phyloP scores from a whole-genome alignment of 306 rosid species.

The Sesbania bispinosa region DNA sequence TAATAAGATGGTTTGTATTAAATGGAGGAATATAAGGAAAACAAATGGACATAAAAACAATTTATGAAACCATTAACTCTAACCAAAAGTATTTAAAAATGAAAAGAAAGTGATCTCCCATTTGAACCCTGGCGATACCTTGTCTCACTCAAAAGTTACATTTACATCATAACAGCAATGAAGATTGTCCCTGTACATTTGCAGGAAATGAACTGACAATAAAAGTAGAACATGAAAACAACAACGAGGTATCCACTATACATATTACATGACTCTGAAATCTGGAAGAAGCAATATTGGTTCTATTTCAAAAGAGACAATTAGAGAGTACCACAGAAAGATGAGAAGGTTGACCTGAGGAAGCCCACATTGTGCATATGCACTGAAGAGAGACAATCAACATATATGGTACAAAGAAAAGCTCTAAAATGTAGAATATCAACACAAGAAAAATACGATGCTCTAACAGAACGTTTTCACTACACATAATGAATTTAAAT shows the following conservation, averaged over 20 bases:
- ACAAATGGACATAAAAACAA: slow-evolving; percentile 26
- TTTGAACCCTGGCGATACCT: slow-evolving; percentile 73
- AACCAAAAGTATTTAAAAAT: slow-evolving; percentile 23
- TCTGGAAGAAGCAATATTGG: slow-evolving; percentile 29
- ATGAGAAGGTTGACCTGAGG: slow-evolving; percentile 41
- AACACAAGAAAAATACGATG: slow-evolving; percentile 38
- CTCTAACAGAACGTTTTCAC: slow-evolving; percentile 39
- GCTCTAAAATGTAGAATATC: slow-evolving; percentile 41
- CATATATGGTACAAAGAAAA: slow-evolving; percentile 41
- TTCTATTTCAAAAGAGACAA: slow-evolving; percentile 35
- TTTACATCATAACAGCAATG: slow-evolving; percentile 88
- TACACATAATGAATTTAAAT: slow-evolving; percentile 38
- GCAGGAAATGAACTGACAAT: slow-evolving; percentile 54
- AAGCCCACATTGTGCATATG: slow-evolving; percentile 48
- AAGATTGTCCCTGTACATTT: slow-evolving; percentile 73
- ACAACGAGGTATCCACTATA: slow-evolving; percentile 40
- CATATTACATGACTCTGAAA: slow-evolving; percentile 31
- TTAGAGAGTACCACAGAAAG: slow-evolving; percentile 40
- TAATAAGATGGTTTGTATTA: slow-evolving; percentile 31
- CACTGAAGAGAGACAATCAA: slow-evolving; percentile 49
- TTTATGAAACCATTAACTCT: slow-evolving; percentile 25
- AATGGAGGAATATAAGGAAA: slow-evolving; percentile 3
- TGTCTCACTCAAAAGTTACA: slow-evolving; percentile 76
- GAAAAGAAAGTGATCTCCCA: slow-evolving; percentile 52
- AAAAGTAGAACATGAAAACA: slow-evolving; percentile 44